A percentile compares a stretch with the other conserved stretches of the same genome.
Evolutionary conservation across 1,284 basidiomycete species (phyloP).

Genomic region (Neolentinus lepideus): DNA sequence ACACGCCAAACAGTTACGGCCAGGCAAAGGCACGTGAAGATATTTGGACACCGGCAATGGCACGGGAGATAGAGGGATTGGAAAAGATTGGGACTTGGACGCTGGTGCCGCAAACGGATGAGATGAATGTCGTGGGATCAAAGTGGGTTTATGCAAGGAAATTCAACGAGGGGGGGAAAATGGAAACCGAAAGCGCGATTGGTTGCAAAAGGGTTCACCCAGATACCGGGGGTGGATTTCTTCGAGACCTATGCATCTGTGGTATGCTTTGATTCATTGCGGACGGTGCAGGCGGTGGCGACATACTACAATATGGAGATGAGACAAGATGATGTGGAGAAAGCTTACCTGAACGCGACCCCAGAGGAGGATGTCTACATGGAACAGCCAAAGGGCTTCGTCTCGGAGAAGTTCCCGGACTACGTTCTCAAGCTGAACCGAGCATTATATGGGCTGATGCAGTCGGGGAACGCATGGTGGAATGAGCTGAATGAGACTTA

Average conservation of each 20-base stretch:
- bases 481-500: neutral
- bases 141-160: neutral
- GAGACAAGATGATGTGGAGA: neutral
- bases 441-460: constrained; percentile 13
- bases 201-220: constrained; percentile 17
- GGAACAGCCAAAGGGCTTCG: constrained; percentile 10
- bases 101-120: neutral
- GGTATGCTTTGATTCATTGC: constrained; percentile 4
- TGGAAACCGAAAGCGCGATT: constrained; percentile 6
- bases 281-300: neutral
- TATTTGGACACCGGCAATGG: neutral
- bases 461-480: constrained; percentile 9
- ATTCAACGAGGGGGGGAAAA: neutral
- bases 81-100: neutral
- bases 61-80: neutral
- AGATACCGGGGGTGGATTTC: constrained; percentile 19
- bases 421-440: constrained; percentile 7
- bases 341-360: constrained; percentile 9
- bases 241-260: constrained; percentile 23
- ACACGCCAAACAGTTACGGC: neutral
- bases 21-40: neutral
- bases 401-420: constrained; percentile 3
- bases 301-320: neutral
- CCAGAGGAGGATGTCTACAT: constrained; percentile 14
- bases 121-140: neutral